Conservation (phyloP, 2,329 filamentous ascomycete species). For the Rhinocladiella similis region DNA sequence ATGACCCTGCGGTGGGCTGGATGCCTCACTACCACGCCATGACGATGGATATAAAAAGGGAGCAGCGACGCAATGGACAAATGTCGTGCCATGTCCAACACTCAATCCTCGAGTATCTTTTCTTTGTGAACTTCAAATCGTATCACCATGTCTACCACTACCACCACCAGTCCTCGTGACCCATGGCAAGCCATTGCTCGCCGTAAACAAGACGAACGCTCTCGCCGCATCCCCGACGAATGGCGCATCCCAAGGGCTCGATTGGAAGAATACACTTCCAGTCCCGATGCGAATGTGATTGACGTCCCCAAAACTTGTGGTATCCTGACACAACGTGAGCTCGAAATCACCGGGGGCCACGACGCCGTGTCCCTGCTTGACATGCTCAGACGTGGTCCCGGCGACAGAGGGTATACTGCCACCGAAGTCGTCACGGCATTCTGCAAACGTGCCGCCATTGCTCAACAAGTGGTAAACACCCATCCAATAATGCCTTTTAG, state of each 20-base stretch:
- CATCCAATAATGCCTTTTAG: no score
- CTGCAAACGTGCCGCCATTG: conserved; percentile 39
- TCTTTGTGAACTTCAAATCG: no score
- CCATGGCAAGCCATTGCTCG: conserved; percentile 33
- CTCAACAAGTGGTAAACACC: conserved; percentile 44
- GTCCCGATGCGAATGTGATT: conserved; percentile 33
- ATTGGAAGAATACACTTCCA: conserved; percentile 14
- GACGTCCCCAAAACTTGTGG: conserved; percentile 41
- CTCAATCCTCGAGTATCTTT: no score
- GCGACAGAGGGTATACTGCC: neutral
- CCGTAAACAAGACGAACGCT: conserved; percentile 39
- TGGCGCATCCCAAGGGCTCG: conserved; percentile 35
- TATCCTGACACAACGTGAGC: conserved; percentile 44
- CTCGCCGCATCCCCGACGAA: conserved; percentile 38
- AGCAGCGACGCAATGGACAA: no score
- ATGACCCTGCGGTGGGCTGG: no score
- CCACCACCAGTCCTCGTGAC: neutral
- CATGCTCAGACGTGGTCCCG: conserved; percentile 6
- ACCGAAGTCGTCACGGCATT: conserved; percentile 42
- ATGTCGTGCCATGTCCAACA: no score
- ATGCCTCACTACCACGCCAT: no score
- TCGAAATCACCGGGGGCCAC: conserved; percentile 49
- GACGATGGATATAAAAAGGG: no score
- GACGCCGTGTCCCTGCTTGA: conserved; percentile 42
- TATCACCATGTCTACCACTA: no score